phyloP scores from a whole-genome alignment of 83 land plant species.

The Picea mariana region DNA sequence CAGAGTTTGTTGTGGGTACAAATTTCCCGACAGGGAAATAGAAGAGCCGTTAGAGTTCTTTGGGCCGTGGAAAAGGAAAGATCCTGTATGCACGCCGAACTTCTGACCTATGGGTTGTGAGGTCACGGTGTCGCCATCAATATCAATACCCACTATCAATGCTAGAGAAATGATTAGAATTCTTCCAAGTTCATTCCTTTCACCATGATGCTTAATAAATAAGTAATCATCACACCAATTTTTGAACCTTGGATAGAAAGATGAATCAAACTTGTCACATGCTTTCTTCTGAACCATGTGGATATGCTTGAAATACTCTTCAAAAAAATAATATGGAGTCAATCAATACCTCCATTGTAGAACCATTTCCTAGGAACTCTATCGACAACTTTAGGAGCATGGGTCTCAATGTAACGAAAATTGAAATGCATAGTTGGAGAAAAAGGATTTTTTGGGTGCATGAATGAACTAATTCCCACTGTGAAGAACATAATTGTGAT shows the following conservation, averaged over 20 bases:
- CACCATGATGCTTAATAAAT: slow-evolving; percentile 48
- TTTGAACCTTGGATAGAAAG: slow-evolving; percentile 92
- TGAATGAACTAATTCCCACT: slow-evolving; percentile 96
- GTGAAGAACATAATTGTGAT: slow-evolving; percentile 94
- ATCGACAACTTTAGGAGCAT: slow-evolving; percentile 94
- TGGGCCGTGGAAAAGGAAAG: no score
- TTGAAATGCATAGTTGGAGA: slow-evolving; percentile 99
- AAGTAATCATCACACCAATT: slow-evolving; percentile 99
- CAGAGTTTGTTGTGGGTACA: no score
- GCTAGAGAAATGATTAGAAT: no score
- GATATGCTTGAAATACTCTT: slow-evolving; percentile 95
- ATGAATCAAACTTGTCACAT: slow-evolving; percentile 96
- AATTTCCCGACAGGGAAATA: no score
- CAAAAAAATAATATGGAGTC: slow-evolving; percentile 94
- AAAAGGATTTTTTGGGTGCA: slow-evolving; percentile 98
- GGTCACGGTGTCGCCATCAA: no score
- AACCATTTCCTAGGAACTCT: slow-evolving; percentile 99
- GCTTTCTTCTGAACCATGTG: slow-evolving; percentile 89
- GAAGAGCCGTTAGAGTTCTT: no score
- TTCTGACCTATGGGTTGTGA: no score
- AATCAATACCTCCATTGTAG: slow-evolving; percentile 99
- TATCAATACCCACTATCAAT: no score
- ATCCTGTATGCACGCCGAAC: no score
- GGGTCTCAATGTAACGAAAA: slow-evolving; percentile 98
- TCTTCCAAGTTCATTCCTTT: no score